Evolutionary conservation across 192 early-diverging fungal genomes (phyloP).

Genomic region (Gigaspora rosea): DNA sequence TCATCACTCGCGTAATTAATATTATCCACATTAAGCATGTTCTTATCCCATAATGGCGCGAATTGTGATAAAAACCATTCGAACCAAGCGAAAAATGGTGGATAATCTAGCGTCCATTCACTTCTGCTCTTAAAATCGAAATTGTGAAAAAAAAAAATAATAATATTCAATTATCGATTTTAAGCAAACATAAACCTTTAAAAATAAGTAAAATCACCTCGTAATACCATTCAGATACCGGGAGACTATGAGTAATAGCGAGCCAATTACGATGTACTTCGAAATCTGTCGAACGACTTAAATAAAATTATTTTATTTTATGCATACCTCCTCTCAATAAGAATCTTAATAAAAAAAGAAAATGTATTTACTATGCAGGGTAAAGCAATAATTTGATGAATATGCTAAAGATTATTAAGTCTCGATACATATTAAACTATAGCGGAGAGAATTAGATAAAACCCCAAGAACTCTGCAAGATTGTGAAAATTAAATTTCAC

Average conservation of each 20-base stretch:
- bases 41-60: constrained; percentile 59
- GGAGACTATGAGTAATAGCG: constrained; percentile 84
- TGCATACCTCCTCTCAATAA: background rate
- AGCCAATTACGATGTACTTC: constrained; percentile 99
- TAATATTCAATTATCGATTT: no score
- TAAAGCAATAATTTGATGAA: constrained; percentile 65
- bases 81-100: constrained; percentile 98
- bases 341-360: background rate
- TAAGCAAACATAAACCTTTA: no score
- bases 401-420: constrained; percentile 51
- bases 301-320: constrained; percentile 6
- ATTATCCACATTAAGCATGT: constrained; percentile 76
- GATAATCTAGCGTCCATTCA: constrained; percentile 96
- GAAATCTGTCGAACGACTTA: constrained; percentile 93
- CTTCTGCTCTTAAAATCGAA: constrained; percentile 52
- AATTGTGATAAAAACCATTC: constrained; percentile 74
- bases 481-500: no score
- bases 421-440: constrained; percentile 37
- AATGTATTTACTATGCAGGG: constrained; percentile 65
- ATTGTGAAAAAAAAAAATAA: no score
- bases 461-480: no score
- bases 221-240: constrained; percentile 83
- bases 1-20: constrained; percentile 61
- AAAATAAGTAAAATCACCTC: constrained; percentile 40
- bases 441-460: no score